phyloP scores from a whole-genome alignment of 73 alveolate species.

The Effrenium voratum region DNA sequence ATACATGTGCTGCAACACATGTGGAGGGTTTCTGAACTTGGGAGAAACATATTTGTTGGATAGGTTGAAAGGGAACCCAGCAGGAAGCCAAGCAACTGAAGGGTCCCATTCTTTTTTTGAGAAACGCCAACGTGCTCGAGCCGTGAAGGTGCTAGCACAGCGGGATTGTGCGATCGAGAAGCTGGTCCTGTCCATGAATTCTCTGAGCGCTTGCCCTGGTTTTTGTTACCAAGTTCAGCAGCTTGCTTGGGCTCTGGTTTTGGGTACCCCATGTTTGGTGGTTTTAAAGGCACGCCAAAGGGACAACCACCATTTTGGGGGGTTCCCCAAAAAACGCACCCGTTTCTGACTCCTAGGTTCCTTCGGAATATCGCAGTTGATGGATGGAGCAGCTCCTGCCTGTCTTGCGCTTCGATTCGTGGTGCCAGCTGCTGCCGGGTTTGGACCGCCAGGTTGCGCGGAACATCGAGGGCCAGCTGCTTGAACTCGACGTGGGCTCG shows the following conservation, averaged over 20 bases:
- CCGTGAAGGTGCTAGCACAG: constrained; percentile 69
- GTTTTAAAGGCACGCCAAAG: not conserved
- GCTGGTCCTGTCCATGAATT: constrained; percentile 60
- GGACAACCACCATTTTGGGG: not conserved
- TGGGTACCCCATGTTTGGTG: not conserved
- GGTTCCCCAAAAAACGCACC: not conserved
- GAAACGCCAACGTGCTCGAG: too few species aligned
- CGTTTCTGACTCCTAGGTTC: constrained; percentile 27
- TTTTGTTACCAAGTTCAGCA: too few species aligned
- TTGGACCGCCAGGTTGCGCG: constrained; percentile 1
- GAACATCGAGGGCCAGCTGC: not conserved
- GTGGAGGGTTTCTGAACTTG: too few species aligned
- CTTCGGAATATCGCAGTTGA: constrained; percentile 69
- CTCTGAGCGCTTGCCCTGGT: not conserved
- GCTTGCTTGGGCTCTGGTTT: not conserved
- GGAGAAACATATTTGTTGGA: too few species aligned
- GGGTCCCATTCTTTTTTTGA: too few species aligned
- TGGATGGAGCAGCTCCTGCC: constrained; percentile 57
- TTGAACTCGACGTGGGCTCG: constrained; percentile 45
- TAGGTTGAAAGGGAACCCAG: too few species aligned
- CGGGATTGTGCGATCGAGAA: constrained; percentile 16
- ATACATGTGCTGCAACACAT: too few species aligned
- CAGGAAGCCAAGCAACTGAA: too few species aligned
- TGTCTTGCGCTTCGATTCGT: not conserved
- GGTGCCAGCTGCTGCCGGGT: not conserved